Percentiles rank a stretch among this genome's conserved stretches.
These are phyloP conservation scores for Cryptococcus sp. DNA, from an alignment of 1,284 basidiomycete genomes.

Conservation along the genomic window DNA sequence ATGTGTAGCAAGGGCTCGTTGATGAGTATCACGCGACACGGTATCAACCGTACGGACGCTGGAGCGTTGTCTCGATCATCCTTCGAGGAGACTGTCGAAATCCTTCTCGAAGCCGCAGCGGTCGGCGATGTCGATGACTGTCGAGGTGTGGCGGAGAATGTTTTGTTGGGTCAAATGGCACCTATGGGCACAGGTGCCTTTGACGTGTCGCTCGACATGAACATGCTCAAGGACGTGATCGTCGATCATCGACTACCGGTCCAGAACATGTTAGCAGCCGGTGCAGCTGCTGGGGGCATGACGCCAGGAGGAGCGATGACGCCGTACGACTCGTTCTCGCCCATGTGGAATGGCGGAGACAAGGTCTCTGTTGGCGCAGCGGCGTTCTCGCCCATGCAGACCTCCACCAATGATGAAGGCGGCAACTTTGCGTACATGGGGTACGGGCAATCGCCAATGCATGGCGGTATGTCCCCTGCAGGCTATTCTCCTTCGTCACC, in stretches of 20 bases:
- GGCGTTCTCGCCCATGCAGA: conserved; percentile 91
- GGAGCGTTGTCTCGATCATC: conserved; percentile 97
- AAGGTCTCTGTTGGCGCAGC: conserved; percentile 75
- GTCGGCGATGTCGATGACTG: conserved; percentile 98
- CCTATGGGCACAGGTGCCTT: conserved; percentile 96
- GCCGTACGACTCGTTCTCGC: conserved; percentile 89
- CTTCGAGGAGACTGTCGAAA: conserved; percentile 99
- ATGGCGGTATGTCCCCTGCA: conserved; percentile 60
- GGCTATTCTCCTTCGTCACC: conserved; percentile 59
- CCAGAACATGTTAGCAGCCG: conserved; percentile 78
- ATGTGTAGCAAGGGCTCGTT: conserved; percentile 96
- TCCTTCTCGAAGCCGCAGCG: conserved; percentile 97
- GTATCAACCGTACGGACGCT: conserved; percentile 97
- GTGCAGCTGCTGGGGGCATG: conserved; percentile 72
- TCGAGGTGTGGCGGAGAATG: conserved; percentile 96
- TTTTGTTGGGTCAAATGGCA: conserved; percentile 98
- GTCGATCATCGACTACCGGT: conserved; percentile 89
- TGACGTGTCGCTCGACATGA: conserved; percentile 93
- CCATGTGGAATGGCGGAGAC: conserved; percentile 46
- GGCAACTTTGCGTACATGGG: conserved; percentile 68
- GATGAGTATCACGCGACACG: conserved; percentile 99
- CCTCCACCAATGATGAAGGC: conserved; percentile 79
- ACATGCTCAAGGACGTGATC: conserved; percentile 98
- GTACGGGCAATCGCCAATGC: conserved; percentile 79
- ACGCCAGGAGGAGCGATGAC: conserved; percentile 86